Evolutionary conservation across 805 yeast genomes (phyloP), one percentile per base, ranked within the genome.

Genomic region (Teunomyces tritomae): DNA sequence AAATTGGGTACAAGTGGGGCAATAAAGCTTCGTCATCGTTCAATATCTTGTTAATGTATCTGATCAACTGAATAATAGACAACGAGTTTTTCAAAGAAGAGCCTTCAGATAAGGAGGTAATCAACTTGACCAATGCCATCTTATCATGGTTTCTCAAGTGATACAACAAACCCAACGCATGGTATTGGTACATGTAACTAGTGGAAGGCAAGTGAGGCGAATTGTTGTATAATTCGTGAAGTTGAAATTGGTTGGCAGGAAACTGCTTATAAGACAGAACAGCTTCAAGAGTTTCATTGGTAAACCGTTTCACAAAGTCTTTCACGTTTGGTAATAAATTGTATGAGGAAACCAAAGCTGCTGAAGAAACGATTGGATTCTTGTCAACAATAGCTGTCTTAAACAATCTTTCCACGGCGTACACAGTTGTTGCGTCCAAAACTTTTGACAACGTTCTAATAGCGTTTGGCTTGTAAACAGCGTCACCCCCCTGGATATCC

Each of bases 231-330:
- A 73, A 79, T 52, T 78, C 84, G 55, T 79, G 84, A 43, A 74
- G 68, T 49, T 75, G 71, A 57, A 74, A 78, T 59, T 76, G 82
- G 49, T 70, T 67, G 28, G 72, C 52, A 3, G 80, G 80, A 56
- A 79, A 77, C 43, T 64, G 68, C 63, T 84, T 85, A 57, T 74
- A 76, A 16, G 88, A 80, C 48, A 76, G 73, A 43, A 90, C 83
- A n/a, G 96, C 85, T 65, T 94, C 98, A 68, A 87, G 91, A 11
- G 95, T 84, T 74, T 94, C 99, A 64, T 90, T 90, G 16, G 92
- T 80, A 84, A 96, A 92, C 63, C 98, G 82, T 61, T 89, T 87
- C 33, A 94, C 96, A 29, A 94, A 91, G 52, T 89, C 96, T 65
- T 85, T 87, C 29, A 97, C 89, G 48, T 88, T 84, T 2, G 96